Evolutionary conservation across 345 rosid species (phyloP), one percentile per base, ranked within the genome.

Genomic region (Salix viminalis): DNA sequence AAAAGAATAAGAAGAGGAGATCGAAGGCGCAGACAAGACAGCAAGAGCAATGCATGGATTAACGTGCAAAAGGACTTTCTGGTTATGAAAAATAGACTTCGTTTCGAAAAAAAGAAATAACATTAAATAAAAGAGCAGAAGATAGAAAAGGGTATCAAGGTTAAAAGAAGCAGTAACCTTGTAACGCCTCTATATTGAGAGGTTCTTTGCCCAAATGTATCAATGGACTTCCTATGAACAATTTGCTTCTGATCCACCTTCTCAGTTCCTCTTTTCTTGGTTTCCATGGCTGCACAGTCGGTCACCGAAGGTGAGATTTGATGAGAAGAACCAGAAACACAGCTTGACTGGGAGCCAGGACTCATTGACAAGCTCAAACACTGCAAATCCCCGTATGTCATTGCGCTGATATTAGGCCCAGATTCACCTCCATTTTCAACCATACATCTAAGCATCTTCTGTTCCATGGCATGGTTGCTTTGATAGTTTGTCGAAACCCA

Each of bases 111-210:
- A 46, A 18, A 46, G 4, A 46, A 14, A 13, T 46, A 15, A 46
- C 4, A 46, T 3, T 14, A 46, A 69, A 73, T 1, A 76, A 71
- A 67, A 65, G 19, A n/a, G 28, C 44, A 41, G 62, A 62, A 60
- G 10, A 9, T 14, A 42, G 1, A 61, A 68, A 30, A 3, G 3
- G 28, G 23, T n/a, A 24, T 32, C 19, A 2, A 30, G 37, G 13
- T 14, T 23, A 23, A 32, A 64, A 61, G 50, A 24, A 61, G 6
- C 0, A 58, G 69, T 21, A 62, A 93, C 99, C 99, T 93, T 74
- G 98, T 93, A 77, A 96, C 99, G 28, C 99, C 99, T 86, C 99
- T 90, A 75, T 89, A 96, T 79, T 96, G 99, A 61, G 99, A 96
- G 66, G 98, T 93, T 87, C 99, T 88, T 85, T 96, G 99, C 21